Base-by-base conservation (phyloP, 2,329 filamentous ascomycete species). In the Dryadomyces quercivorus region DNA sequence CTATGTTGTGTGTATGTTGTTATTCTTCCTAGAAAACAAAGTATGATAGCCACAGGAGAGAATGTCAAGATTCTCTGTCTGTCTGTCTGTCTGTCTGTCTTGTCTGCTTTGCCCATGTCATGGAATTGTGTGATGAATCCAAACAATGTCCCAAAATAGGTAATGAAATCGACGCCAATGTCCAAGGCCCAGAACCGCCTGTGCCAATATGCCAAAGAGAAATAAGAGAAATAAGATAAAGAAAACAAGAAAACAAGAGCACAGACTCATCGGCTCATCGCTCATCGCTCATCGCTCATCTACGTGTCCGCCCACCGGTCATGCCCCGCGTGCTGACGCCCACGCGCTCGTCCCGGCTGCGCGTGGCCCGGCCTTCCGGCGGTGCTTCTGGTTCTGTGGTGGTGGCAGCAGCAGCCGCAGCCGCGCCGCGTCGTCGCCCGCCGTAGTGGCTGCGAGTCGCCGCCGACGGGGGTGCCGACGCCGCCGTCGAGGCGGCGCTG, bases 261-360 rank as follows among this genome's bases (percentile, higher is more conserved):
- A n/a, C n/a, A 31, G 26, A 31, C 26, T 31, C n/a, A n/a, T n/a
- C n/a, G n/a, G n/a, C n/a, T n/a, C n/a, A n/a, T n/a, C n/a, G n/a
- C n/a, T n/a, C n/a, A n/a, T n/a, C n/a, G n/a, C n/a, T 31, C 26
- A 31, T 31, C 8, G 13, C n/a, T 50, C 47, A 40, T 21, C 47
- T n/a, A n/a, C 47, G 47, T 6, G n/a, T 20, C 34, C 47, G 8
- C 9, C 47, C 47, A 2, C 31, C 34, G 10, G 15, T 31, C 9
- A n/a, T 42, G 31, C n/a, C 2, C 47, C 47, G n/a, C 31, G 47
- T 50, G 22, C 46, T 3, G 1, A 63, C 54, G 18, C 63, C 64
- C 7, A 64, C 61, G 52, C 66, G 59, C 60, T 68, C 66, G 46
- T 67, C 66, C 34, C 65, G 59, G 16, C 59, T 64, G 56, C 65